Evolutionary conservation across 257 asterid genomes (phyloP).

Genomic region (Solanum microdontum): DNA sequence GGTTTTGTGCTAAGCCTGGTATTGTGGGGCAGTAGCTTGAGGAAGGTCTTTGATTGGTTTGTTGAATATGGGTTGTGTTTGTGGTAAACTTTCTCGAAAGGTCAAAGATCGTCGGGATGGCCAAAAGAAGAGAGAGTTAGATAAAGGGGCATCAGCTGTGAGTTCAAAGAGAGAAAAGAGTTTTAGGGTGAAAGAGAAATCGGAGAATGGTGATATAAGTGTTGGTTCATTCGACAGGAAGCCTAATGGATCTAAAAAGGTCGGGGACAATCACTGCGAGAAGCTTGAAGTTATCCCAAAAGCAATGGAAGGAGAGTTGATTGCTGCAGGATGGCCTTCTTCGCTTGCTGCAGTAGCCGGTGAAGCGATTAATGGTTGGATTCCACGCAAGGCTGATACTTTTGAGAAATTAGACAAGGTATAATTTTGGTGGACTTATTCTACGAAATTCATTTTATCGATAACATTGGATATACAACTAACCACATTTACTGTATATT

Average conservation of each 20-base stretch:
- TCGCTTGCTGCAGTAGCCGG: slow-evolving; percentile 89
- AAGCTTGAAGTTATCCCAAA: slow-evolving; percentile 42
- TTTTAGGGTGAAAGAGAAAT: slow-evolving; percentile 36
- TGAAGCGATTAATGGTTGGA: slow-evolving; percentile 87
- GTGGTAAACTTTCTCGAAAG: slow-evolving; percentile 56
- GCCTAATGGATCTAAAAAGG: slow-evolving; percentile 46
- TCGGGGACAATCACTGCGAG: slow-evolving; percentile 50
- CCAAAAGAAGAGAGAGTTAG: slow-evolving; percentile 52
- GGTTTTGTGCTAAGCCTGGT: slow-evolving; percentile 1
- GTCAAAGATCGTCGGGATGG: slow-evolving; percentile 36
- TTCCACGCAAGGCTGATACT: slow-evolving; percentile 73
- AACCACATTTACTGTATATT: neutral
- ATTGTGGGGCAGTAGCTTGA: slow-evolving; percentile 6
- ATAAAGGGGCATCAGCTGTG: slow-evolving; percentile 33
- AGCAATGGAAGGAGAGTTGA: slow-evolving; percentile 65
- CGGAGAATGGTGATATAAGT: slow-evolving; percentile 29
- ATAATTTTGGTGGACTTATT: neutral
- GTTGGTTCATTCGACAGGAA: slow-evolving; percentile 50
- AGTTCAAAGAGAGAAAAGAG: slow-evolving; percentile 47
- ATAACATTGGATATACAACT: neutral
- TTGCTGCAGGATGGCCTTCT: slow-evolving; percentile 97
- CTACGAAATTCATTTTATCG: neutral
- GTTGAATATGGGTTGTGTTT: slow-evolving; percentile 67
- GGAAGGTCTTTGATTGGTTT: neutral
- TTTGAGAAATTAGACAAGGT: slow-evolving; percentile 90